A percentile compares a stretch with the other conserved stretches of the same genome.
Evolutionary conservation across 2,329 filamentous ascomycete species (phyloP).

Genomic region (Fusarium mangiferae): DNA sequence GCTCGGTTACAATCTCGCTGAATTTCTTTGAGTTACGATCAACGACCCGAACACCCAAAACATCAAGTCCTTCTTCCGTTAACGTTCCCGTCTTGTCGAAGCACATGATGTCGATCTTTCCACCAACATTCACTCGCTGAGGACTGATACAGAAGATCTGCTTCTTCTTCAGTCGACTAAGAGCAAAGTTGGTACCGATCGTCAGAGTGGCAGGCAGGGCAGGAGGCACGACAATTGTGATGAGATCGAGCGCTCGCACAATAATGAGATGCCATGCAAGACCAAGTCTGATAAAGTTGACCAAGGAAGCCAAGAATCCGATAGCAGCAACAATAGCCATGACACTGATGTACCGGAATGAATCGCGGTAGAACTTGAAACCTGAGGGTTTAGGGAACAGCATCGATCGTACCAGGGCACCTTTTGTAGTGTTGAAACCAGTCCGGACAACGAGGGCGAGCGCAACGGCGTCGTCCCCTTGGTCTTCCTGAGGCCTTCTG

Average conservation of each 20-base stretch:
- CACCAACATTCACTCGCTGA: constrained; percentile 94
- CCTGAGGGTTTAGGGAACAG: constrained; percentile 97
- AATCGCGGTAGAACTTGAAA: constrained; percentile 98
- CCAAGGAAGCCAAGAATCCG: constrained; percentile 89
- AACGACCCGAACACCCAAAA: constrained; percentile 86
- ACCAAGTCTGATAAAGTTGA: constrained; percentile 89
- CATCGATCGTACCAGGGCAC: constrained; percentile 95
- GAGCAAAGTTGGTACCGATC: constrained; percentile 95
- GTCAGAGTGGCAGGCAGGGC: constrained; percentile 94
- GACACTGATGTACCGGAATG: constrained; percentile 96
- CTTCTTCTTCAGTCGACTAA: constrained; percentile 85
- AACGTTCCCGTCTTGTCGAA: constrained; percentile 99
- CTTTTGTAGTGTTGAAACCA: constrained; percentile 98
- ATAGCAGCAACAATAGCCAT: constrained; percentile 89
- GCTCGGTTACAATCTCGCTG: constrained; percentile 77
- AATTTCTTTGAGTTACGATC: constrained; percentile 72
- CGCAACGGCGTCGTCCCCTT: constrained; percentile 88
- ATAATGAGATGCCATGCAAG: constrained; percentile 92
- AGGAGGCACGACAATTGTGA: constrained; percentile 97
- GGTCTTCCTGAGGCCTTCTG: constrained; percentile 84
- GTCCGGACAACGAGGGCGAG: constrained; percentile 93
- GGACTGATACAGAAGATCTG: constrained; percentile 98
- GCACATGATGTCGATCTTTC: constrained; percentile 94
- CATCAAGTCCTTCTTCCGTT: constrained; percentile 94
- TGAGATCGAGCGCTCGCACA: constrained; percentile 90